Base-by-base conservation (phyloP, 768 basidiomycete genomes). In the Neoboletus subvelutipes region DNA sequence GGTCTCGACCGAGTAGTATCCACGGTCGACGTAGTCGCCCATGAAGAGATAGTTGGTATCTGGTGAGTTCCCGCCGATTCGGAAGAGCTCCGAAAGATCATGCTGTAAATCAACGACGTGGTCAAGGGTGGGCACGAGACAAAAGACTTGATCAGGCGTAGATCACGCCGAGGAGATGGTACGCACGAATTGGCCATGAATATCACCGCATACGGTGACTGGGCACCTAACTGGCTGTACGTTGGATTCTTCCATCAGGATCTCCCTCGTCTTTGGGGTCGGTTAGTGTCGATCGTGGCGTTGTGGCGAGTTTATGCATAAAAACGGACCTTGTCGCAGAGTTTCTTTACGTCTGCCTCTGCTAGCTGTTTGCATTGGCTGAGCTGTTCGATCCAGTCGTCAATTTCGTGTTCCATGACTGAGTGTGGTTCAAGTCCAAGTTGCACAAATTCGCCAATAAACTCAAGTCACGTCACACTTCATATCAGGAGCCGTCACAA, bases 41-140 rank as follows among this genome's bases (percentile, higher is more conserved):
- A 99, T 99, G 80, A 98, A 99, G 67, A 99, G 89, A 75, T 99
- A 99, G 77, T 98, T 99, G 63, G 97, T 99, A 75, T 97, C 94
- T 43, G 97, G 97, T 15, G 93, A 96, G 77, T 97, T 96, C 49
- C 97, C 97, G 52, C 97, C 97, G 71, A 98, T 98, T 54, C 95
- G 88, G 77, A 99, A 98, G 41, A 98, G 88, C 73, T 99, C 97
- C 56, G 94, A 96, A 54, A 99, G 90, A 80, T 99, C 97, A 77
- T 99, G 97, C 96, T 99, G 78, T 66, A 65, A 52, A 24, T 50
- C 34, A 20, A 37, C 40, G 28, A 41, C 26, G 5, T 13, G 67
- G 55, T 13, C 54, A 43, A 56, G 50, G 46, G 55, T 40, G 28
- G 31, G 50, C 61, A 57, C 45, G 57, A 53, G 54, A 59, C 50